Percentiles rank a stretch among this genome's conserved stretches.
phyloP scores from a whole-genome alignment of 2,329 filamentous ascomycete genomes.

The Rutstroemia sp. region DNA sequence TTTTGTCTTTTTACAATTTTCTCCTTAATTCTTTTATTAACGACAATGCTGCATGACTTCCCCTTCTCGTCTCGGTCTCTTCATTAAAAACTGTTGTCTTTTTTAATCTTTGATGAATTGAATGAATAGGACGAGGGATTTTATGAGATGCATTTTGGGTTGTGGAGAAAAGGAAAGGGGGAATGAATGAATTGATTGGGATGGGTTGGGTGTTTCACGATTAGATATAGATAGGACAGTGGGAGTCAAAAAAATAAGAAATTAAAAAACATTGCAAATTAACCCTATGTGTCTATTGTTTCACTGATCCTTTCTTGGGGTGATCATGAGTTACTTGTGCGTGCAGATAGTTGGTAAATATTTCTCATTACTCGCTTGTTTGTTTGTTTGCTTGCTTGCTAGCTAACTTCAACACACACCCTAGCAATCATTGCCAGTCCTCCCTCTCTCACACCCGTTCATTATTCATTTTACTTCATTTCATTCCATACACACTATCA shows the following conservation, averaged over 20 bases:
- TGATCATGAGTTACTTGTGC: too few relatives aligned
- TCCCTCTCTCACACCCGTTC: not conserved
- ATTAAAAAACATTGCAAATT: conserved; percentile 11
- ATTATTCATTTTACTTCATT: not conserved
- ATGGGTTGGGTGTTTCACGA: not conserved
- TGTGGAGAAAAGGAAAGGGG: not conserved
- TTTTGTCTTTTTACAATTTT: not conserved
- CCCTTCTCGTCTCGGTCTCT: not conserved
- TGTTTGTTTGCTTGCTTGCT: too few relatives aligned
- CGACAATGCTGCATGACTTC: not conserved
- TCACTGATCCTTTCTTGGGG: too few relatives aligned
- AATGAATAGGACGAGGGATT: not conserved
- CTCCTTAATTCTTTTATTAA: not conserved
- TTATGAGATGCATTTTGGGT: not conserved
- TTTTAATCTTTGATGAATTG: not conserved
- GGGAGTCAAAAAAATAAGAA: conserved; percentile 5
- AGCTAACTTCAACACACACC: too few relatives aligned
- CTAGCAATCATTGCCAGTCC: too few relatives aligned
- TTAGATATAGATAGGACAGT: conserved; percentile 7
- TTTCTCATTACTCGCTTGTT: too few relatives aligned
- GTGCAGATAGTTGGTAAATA: too few relatives aligned
- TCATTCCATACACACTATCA: not conserved
- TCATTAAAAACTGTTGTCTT: not conserved
- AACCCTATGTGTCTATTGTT: not conserved
- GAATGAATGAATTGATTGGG: not conserved